Percentiles rank a stretch among this genome's conserved stretches.
These are phyloP conservation scores for Fusarium anthophilum DNA, from an alignment of 2,329 filamentous ascomycete species.

Conservation along the genomic window DNA sequence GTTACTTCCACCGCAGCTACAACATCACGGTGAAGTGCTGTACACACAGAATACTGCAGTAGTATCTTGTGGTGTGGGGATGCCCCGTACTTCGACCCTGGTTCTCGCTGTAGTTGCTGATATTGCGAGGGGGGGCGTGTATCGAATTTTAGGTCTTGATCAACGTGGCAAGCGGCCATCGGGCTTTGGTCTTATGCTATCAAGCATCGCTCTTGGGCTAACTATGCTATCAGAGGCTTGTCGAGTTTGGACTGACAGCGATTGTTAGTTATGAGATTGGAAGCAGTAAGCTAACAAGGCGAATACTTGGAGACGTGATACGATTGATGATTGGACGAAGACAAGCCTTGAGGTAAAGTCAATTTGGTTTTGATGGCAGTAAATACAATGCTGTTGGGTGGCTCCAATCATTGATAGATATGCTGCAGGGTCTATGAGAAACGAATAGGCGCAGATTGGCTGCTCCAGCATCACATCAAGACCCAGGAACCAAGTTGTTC, in stretches of 20 bases:
- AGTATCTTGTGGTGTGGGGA: slow-evolving; percentile 40
- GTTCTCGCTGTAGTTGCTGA: slow-evolving; percentile 29
- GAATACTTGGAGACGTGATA: background rate
- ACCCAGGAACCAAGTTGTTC: slow-evolving; percentile 39
- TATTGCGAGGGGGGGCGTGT: slow-evolving; percentile 33
- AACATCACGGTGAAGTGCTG: slow-evolving; percentile 32
- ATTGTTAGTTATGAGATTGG: background rate
- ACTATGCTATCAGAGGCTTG: background rate
- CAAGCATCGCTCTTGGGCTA: background rate
- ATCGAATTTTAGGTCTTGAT: slow-evolving; percentile 38
- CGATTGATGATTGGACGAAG: background rate
- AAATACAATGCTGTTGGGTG: background rate
- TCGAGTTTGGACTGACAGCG: background rate
- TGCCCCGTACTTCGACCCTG: slow-evolving; percentile 30
- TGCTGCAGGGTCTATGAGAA: slow-evolving; percentile 42
- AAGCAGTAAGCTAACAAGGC: background rate
- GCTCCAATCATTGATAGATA: slow-evolving; percentile 18
- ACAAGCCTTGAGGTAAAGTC: background rate
- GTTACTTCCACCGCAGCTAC: slow-evolving; percentile 27
- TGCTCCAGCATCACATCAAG: slow-evolving; percentile 31
- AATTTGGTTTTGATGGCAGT: background rate
- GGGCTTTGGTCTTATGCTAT: slow-evolving; percentile 20
- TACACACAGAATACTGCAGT: slow-evolving; percentile 31
- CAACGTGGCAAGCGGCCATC: slow-evolving; percentile 49
- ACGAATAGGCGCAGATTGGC: slow-evolving; percentile 17